These are phyloP conservation scores for Entomortierella chlamydospora DNA, from an alignment of 192 early-diverging fungal genomes.

Conservation along the genomic window DNA sequence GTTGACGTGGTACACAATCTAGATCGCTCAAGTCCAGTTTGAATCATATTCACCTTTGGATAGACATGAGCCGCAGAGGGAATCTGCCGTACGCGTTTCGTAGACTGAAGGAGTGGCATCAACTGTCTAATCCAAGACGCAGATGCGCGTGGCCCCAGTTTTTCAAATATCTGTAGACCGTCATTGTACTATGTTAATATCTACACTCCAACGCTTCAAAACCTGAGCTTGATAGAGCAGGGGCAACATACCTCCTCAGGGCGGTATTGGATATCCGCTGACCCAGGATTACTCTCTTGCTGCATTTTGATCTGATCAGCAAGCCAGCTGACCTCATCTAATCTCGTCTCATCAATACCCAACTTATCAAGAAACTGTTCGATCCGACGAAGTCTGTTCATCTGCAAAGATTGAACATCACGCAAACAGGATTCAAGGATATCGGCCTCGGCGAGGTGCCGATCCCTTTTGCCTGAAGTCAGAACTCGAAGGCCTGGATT, in stretches of 20 bases:
- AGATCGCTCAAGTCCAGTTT: neutral
- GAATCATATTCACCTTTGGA: conserved; percentile 11
- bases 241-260: conserved; percentile 25
- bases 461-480: conserved; percentile 32
- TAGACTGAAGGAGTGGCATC: conserved; percentile 32
- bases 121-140: conserved; percentile 38
- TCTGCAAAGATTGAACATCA: conserved; percentile 30
- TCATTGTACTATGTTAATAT: neutral
- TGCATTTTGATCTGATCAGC: conserved; percentile 31
- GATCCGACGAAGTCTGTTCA: conserved; percentile 37
- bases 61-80: conserved; percentile 22
- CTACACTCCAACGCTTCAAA: too few relatives aligned
- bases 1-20: neutral
- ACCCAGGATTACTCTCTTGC: neutral
- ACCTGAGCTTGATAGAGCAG: too few relatives aligned
- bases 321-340: conserved; percentile 46
- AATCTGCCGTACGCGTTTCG: conserved; percentile 28
- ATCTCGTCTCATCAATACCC: conserved; percentile 39
- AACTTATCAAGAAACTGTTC: conserved; percentile 47
- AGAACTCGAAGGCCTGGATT: conserved; percentile 18
- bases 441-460: conserved; percentile 35
- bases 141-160: conserved; percentile 21
- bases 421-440: conserved; percentile 46
- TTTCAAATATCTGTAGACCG: conserved; percentile 16
- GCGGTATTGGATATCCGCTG: conserved; percentile 4